Base-by-base conservation (phyloP, 148 eudicot genomes). In the Spergularia marina region DNA sequence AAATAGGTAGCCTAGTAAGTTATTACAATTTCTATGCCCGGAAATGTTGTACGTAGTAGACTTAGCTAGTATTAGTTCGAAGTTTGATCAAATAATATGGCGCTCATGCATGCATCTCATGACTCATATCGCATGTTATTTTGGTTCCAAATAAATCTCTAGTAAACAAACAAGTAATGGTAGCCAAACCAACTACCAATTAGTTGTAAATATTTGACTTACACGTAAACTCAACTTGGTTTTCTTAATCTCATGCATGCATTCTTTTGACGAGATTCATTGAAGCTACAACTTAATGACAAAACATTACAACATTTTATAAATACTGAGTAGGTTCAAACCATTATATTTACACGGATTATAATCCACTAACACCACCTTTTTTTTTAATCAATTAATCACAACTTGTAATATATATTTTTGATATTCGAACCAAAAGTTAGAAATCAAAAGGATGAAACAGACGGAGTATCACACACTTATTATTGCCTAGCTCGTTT, bases 221-320 rank as follows among this genome's bases (percentile, higher is more conserved):
- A 65, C 18, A 65, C 69, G 41, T n/a, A 65, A 30, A 40, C 52
- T 5, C 58, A 34, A n/a, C 21, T 59, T n/a, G 52, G 36, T 2
- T 59, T 65, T 63, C 47, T 54, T 53, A 64, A 49, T 72, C 10
- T 20, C 55, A 44, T 49, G 53, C 55, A 44, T 49, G 53, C 23
- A 40, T 30, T 47, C 9, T 47, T 44, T 14, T 51, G 12, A 40
- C 41, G 2, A 74, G 69, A 40, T 74, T 61, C 78, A 76, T 68
- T 76, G 78, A 76, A 76, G 41, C 78, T 76, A 68, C 16, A 57
- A 39, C 65, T 55, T 76, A 23, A 76, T 76, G 73, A 76, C 73
- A 68, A 68, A 68, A 21, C 4, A 5, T 10, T 10, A 60, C 12
- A 16, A 6, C 51, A 9, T 16, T 34, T 17, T 65, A 44, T 44